A percentile compares a stretch with the other conserved stretches of the same genome.
These are phyloP conservation scores for Omphalotus guepiniiformis DNA, from an alignment of 768 basidiomycete species.

Conservation along the genomic window DNA sequence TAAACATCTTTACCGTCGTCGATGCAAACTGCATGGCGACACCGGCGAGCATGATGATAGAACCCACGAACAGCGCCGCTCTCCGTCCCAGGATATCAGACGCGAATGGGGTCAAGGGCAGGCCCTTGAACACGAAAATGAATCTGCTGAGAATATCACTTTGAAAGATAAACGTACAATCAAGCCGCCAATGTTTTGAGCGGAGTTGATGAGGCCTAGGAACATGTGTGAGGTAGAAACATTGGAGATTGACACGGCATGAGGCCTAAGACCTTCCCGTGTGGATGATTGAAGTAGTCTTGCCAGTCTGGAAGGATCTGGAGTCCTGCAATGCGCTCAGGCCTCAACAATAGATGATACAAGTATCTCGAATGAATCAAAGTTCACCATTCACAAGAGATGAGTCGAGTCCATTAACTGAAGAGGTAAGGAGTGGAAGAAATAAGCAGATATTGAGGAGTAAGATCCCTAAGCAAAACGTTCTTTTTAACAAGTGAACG, in stretches of 20 bases:
- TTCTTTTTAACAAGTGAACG: neutral
- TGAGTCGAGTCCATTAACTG: slow-evolving; percentile 65
- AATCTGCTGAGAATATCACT: neutral
- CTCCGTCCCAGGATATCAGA: slow-evolving; percentile 64
- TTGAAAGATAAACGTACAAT: slow-evolving; percentile 28
- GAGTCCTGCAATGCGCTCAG: slow-evolving; percentile 54
- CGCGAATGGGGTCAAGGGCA: slow-evolving; percentile 57
- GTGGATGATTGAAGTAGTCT: slow-evolving; percentile 48
- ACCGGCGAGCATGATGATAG: slow-evolving; percentile 60
- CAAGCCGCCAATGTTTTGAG: slow-evolving; percentile 57
- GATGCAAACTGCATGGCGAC: slow-evolving; percentile 52
- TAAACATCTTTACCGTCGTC: slow-evolving; percentile 44
- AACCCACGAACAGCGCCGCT: slow-evolving; percentile 54
- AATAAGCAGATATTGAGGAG: slow-evolving; percentile 54
- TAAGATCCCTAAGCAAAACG: slow-evolving; percentile 37
- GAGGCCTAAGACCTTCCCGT: slow-evolving; percentile 46
- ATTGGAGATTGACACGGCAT: neutral
- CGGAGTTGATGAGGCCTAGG: slow-evolving; percentile 61
- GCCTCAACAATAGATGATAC: neutral
- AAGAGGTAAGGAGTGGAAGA: slow-evolving; percentile 61
- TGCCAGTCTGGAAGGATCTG: slow-evolving; percentile 68
- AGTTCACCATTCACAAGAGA: slow-evolving; percentile 53
- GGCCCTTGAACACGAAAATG: slow-evolving; percentile 31
- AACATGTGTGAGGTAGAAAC: neutral
- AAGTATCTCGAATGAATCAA: slow-evolving; percentile 8